Percentiles rank a stretch among this genome's conserved stretches.
Conservation (phyloP, 768 basidiomycete genomes). For the Chalciporus piperatus region DNA sequence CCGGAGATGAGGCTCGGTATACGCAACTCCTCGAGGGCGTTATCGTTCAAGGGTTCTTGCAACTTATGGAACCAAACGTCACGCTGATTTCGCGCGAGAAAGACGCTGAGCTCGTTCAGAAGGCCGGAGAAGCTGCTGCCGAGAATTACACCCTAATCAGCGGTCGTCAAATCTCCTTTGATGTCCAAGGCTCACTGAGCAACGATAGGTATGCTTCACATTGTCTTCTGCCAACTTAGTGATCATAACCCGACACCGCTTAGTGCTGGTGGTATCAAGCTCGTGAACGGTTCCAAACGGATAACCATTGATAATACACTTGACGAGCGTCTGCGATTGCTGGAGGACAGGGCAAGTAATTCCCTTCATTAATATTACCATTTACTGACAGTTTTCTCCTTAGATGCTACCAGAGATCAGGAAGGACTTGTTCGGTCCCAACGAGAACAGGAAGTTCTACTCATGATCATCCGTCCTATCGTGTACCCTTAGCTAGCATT, state of each 20-base stretch:
- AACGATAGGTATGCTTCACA: constrained; percentile 58
- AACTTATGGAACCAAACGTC: constrained; percentile 72
- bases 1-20: constrained; percentile 68
- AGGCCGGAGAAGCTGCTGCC: constrained; percentile 64
- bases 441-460: constrained; percentile 91
- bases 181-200: constrained; percentile 58
- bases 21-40: constrained; percentile 78
- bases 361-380: not conserved
- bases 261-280: constrained; percentile 84
- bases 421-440: constrained; percentile 82
- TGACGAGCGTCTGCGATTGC: constrained; percentile 82
- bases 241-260: not conserved
- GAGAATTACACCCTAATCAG: constrained; percentile 74
- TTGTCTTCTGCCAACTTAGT: not conserved
- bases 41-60: constrained; percentile 82
- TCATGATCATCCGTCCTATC: constrained; percentile 39
- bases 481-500: no score
- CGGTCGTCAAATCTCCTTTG: constrained; percentile 58
- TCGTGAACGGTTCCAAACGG: constrained; percentile 66
- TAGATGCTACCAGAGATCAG: constrained; percentile 97
- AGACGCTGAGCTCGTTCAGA: constrained; percentile 59
- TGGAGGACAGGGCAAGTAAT: constrained; percentile 80
- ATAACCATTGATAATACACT: constrained; percentile 94
- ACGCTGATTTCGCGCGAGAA: constrained; percentile 64
- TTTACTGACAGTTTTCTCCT: not conserved